Conservation (phyloP, 139 green algal species). For the Coccomyxa sp. region DNA sequence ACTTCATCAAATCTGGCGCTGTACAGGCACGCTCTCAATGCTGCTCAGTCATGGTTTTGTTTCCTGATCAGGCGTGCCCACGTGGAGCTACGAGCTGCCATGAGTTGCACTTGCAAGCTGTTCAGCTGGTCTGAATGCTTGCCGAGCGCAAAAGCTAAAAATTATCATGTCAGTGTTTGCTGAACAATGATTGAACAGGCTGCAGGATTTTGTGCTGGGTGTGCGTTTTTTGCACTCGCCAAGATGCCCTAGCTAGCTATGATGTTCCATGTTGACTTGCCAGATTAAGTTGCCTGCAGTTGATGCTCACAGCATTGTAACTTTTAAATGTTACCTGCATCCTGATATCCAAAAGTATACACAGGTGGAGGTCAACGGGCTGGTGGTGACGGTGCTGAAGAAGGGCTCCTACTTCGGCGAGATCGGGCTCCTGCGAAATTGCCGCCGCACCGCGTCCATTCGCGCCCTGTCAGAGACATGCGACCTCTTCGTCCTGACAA, state of each 20-base stretch:
- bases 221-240: too few species aligned
- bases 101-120: background rate
- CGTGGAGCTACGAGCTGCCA: background rate
- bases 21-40: slow-evolving; percentile 6
- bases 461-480: slow-evolving; percentile 17
- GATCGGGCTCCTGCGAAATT: slow-evolving; percentile 23
- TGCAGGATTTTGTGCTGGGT: too few species aligned
- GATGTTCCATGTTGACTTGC: background rate
- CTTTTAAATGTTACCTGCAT: too few species aligned
- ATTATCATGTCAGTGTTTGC: background rate
- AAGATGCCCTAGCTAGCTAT: too few species aligned
- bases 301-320: too few species aligned
- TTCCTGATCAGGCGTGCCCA: background rate
- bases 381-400: slow-evolving; percentile 19
- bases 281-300: too few species aligned
- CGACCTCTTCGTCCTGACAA: slow-evolving; percentile 30
- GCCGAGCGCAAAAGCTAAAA: background rate
- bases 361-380: slow-evolving; percentile 23
- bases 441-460: slow-evolving; percentile 20
- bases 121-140: background rate
- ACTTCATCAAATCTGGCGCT: slow-evolving; percentile 30
- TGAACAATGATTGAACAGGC: background rate
- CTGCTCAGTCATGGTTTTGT: background rate
- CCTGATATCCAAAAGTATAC: background rate
- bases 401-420: slow-evolving; percentile 37